Conservation (phyloP, 139 green algal genomes). For the Microglena sp. region DNA sequence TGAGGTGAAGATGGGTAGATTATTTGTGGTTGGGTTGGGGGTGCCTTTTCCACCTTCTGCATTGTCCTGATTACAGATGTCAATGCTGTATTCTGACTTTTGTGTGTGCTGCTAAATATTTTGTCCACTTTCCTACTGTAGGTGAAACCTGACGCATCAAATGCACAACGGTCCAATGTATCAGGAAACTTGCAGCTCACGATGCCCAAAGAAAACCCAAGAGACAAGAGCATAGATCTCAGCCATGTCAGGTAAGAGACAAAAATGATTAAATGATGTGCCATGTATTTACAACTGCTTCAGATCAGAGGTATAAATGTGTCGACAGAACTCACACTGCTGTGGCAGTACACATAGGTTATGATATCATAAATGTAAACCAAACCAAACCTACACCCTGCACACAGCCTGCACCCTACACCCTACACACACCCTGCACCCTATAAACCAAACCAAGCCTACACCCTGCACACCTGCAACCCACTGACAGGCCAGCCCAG, state of each 20-base stretch:
- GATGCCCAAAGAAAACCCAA: conserved; percentile 9
- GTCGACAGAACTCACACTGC: no score
- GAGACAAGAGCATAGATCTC: background rate
- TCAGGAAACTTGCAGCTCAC: conserved; percentile 4
- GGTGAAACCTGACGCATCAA: conserved; percentile 27
- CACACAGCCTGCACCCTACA: background rate
- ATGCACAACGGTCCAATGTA: conserved; percentile 8
- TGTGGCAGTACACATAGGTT: background rate
- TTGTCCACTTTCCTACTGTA: conserved; percentile 10
- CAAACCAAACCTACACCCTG: background rate
- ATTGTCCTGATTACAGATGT: no score
- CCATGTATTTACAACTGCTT: background rate
- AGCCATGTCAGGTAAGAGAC: background rate
- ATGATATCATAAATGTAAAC: background rate
- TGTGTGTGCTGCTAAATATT: background rate
- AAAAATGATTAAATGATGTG: background rate
- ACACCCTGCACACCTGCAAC: background rate
- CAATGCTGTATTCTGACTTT: background rate
- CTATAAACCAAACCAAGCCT: background rate
- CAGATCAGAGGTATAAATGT: background rate
- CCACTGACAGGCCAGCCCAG: background rate
- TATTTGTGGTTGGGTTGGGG: no score
- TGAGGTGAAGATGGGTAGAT: background rate
- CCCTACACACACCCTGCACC: background rate
- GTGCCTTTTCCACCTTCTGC: no score